phyloP scores from a whole-genome alignment of 257 asterid species.

The Solanum lycopersicoides region DNA sequence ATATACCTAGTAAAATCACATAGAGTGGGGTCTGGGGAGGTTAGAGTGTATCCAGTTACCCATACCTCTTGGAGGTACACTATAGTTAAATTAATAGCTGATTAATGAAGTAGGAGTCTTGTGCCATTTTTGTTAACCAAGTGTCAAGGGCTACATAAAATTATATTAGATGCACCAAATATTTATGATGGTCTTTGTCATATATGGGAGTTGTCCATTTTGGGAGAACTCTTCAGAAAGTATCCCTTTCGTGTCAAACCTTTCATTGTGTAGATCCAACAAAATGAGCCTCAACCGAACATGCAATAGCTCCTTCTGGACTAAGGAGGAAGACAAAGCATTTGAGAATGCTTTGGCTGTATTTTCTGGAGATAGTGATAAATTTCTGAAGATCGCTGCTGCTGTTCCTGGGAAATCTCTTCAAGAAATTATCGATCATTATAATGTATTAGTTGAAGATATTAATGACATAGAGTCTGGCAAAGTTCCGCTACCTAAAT shows the following conservation, averaged over 20 bases:
- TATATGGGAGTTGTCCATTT: neutral
- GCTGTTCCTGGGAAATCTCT: neutral
- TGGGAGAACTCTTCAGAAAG: neutral
- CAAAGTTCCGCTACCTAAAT: neutral
- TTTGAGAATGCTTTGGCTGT: neutral
- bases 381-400: neutral
- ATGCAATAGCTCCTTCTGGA: neutral
- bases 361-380: neutral
- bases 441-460: neutral
- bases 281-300: neutral
- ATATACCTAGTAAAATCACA: neutral
- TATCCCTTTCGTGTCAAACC: neutral
- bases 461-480: neutral
- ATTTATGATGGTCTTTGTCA: neutral
- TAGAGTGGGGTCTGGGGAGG: neutral
- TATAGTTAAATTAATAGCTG: neutral
- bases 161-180: neutral
- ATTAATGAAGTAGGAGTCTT: neutral
- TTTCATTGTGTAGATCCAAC: neutral
- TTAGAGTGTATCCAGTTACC: neutral
- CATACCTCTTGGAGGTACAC: neutral
- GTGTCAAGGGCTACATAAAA: neutral
- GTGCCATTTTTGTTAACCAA: neutral
- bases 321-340: conserved; percentile 9
- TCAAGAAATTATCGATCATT: neutral